Percentiles rank a stretch among this genome's conserved stretches.
Evolutionary conservation across 805 yeast genomes (phyloP).

Genomic region (Saccharomycopsis fodiens): DNA sequence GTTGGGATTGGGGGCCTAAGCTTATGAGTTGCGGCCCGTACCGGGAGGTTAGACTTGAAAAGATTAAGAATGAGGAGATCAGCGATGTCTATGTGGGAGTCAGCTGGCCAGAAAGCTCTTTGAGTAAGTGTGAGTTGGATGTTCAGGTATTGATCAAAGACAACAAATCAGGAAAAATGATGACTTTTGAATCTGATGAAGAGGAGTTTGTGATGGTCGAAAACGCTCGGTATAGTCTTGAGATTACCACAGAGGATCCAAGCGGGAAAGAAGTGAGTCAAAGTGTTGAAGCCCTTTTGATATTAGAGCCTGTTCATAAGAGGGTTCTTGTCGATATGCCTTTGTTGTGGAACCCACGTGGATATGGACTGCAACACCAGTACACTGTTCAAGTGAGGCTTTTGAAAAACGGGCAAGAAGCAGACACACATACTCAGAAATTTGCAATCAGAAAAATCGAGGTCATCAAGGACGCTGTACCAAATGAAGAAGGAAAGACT

Average conservation of each 20-base stretch:
- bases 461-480: conserved; percentile 31
- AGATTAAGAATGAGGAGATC: conserved; percentile 21
- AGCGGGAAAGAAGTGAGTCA: background rate
- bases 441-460: conserved; percentile 37
- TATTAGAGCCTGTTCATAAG: background rate
- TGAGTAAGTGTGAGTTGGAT: conserved; percentile 7
- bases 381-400: conserved; percentile 26
- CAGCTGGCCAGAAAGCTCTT: background rate
- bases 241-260: background rate
- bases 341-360: conserved; percentile 35
- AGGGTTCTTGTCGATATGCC: conserved; percentile 25
- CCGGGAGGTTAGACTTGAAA: conserved; percentile 29
- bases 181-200: background rate
- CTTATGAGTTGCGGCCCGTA: conserved; percentile 36
- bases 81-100: conserved; percentile 21
- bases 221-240: background rate
- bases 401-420: background rate
- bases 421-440: conserved; percentile 22
- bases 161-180: too few relatives aligned
- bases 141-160: background rate
- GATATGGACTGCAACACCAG: conserved; percentile 31
- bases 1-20: conserved; percentile 52
- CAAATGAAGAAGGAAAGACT: conserved; percentile 29
- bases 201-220: background rate
- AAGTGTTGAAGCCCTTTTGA: background rate